Evolutionary conservation across 768 basidiomycete species (phyloP).

Genomic region (Baorangia bicolor): DNA sequence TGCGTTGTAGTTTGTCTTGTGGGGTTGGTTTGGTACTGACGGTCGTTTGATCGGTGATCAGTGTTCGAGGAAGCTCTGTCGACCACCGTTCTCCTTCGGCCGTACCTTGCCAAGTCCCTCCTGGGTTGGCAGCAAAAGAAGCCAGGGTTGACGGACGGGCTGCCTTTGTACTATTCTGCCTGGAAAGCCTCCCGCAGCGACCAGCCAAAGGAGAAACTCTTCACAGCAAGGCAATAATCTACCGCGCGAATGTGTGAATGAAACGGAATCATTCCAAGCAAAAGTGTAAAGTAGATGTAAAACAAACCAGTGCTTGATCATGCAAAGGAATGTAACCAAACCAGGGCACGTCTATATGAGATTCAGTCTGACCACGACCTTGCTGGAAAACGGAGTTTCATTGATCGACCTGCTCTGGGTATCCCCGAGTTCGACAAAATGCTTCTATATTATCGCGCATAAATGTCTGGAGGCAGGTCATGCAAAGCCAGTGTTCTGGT

Average conservation of each 20-base stretch:
- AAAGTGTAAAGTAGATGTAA: not conserved
- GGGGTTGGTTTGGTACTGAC: not conserved
- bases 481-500: slow-evolving; percentile 14
- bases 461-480: slow-evolving; percentile 6
- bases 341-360: not conserved
- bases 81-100: slow-evolving; percentile 18
- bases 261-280: not conserved
- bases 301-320: not conserved
- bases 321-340: not conserved
- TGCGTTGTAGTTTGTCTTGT: too few relatives aligned
- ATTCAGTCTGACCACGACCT: not conserved
- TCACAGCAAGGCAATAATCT: not conserved
- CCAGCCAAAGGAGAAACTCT: slow-evolving; percentile 7
- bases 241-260: not conserved
- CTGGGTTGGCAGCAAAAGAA: slow-evolving; percentile 36
- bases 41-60: not conserved
- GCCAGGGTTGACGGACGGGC: slow-evolving; percentile 33
- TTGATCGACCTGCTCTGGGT: not conserved
- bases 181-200: slow-evolving; percentile 18
- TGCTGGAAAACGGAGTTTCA: not conserved
- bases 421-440: not conserved
- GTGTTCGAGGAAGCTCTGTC: slow-evolving; percentile 26
- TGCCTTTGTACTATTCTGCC: slow-evolving; percentile 31
- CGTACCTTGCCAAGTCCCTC: slow-evolving; percentile 29
- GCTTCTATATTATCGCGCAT: slow-evolving; percentile 9